A percentile compares a stretch with the other conserved stretches of the same genome.
These are phyloP conservation scores for Tetracladium marchalianum DNA, from an alignment of 495 filamentous ascomycete genomes.

Conservation along the genomic window DNA sequence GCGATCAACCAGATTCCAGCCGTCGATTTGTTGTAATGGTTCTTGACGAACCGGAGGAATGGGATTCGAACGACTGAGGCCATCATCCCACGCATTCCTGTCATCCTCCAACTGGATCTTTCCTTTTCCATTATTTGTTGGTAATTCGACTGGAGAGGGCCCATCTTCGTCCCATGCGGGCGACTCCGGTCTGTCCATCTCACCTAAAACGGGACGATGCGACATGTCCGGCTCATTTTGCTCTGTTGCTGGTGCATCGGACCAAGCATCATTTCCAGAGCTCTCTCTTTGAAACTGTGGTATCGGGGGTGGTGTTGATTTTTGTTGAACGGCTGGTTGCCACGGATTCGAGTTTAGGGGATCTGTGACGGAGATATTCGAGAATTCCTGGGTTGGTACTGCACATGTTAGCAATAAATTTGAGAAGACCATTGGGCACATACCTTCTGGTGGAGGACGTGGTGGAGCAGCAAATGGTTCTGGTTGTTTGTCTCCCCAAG, in stretches of 20 bases:
- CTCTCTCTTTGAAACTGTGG: conserved; percentile 7
- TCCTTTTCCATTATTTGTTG: conserved; percentile 13
- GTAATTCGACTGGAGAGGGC: conserved; percentile 12
- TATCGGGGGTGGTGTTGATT: conserved; percentile 4
- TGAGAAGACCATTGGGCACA: background rate
- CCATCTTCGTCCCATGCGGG: conserved; percentile 29
- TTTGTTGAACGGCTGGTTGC: conserved; percentile 31
- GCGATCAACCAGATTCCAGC: conserved; percentile 39
- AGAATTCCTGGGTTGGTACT: conserved; percentile 23
- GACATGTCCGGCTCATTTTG: conserved; percentile 6
- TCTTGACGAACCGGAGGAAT: conserved; percentile 1
- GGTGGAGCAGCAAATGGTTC: conserved; percentile 12
- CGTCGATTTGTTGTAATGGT: conserved; percentile 25
- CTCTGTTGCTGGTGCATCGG: conserved; percentile 11
- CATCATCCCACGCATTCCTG: conserved; percentile 34
- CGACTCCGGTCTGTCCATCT: conserved; percentile 24
- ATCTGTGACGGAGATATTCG: conserved; percentile 29
- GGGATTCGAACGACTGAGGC: conserved; percentile 9
- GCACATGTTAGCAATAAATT: conserved; percentile 3
- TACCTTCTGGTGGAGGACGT: conserved; percentile 15
- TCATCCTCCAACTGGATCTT: conserved; percentile 24
- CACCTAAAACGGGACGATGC: conserved; percentile 24
- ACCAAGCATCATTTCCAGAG: conserved; percentile 11
- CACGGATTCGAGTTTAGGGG: conserved; percentile 37
- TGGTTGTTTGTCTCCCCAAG: conserved; percentile 15